Evolutionary conservation across 208 protist genomes (phyloP).

Genomic region (Leishmania major): DNA sequence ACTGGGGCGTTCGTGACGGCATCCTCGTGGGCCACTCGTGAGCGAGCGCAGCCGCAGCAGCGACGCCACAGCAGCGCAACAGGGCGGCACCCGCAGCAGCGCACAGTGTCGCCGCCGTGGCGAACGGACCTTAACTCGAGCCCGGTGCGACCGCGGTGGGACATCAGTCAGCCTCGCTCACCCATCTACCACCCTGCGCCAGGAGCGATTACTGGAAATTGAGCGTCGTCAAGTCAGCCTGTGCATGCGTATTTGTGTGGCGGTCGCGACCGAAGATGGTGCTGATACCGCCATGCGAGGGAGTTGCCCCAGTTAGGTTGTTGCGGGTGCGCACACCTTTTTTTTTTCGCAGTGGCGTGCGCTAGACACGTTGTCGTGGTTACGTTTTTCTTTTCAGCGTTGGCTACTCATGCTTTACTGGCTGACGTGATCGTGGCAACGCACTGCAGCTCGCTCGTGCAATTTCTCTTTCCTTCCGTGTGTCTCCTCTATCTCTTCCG

Average conservation of each 20-base stretch:
- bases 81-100: conserved; percentile 10
- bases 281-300: neutral
- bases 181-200: conserved; percentile 26
- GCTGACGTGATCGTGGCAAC: neutral
- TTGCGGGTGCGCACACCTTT: neutral
- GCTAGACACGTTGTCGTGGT: neutral
- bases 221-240: neutral
- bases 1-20: neutral
- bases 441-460: neutral
- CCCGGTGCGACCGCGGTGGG: conserved; percentile 61
- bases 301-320: neutral
- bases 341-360: neutral
- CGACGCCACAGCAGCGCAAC: conserved; percentile 9
- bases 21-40: neutral
- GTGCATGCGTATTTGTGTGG: neutral
- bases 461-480: neutral
- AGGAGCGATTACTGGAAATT: neutral
- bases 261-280: neutral
- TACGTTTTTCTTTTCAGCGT: conserved; percentile 3
- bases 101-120: conserved; percentile 63
- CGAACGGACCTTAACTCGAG: conserved; percentile 68
- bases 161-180: conserved; percentile 49
- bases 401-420: neutral
- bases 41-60: neutral
- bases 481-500: conserved; percentile 10